Conservation (phyloP, 75 land plant species). For the Ceratopteris richardii region DNA sequence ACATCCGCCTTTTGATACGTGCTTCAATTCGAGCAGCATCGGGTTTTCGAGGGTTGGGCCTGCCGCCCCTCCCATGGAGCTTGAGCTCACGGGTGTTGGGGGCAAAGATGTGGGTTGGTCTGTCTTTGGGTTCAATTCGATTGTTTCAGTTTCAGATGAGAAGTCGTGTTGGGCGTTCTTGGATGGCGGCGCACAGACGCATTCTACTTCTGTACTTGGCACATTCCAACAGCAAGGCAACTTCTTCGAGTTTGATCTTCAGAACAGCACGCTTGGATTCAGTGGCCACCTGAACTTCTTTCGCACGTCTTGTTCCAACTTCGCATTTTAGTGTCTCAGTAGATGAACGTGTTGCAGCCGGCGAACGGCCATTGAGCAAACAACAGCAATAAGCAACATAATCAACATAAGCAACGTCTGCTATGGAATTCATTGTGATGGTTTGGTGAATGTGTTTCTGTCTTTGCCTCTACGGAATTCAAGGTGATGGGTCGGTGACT, state of each 20-base stretch:
- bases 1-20: conserved; percentile 40
- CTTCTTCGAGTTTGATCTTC: conserved; percentile 39
- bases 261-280: conserved; percentile 28
- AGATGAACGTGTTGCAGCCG: too few species aligned
- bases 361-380: too few species aligned
- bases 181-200: conserved; percentile 39
- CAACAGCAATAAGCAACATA: too few species aligned
- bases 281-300: conserved; percentile 22
- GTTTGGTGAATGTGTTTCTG: too few species aligned
- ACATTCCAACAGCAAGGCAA: conserved; percentile 37
- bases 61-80: conserved; percentile 41
- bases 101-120: conserved; percentile 26
- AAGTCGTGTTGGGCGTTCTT: conserved; percentile 50
- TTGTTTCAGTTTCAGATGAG: conserved; percentile 20
- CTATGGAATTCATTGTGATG: too few species aligned
- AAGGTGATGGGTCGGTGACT: too few species aligned
- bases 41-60: conserved; percentile 35
- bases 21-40: conserved; percentile 21
- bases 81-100: conserved; percentile 20
- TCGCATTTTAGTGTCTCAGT: background rate
- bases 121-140: conserved; percentile 47
- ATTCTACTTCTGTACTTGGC: conserved; percentile 34
- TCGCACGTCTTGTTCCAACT: conserved; percentile 17
- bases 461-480: too few species aligned
- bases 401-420: too few species aligned